Base-by-base conservation (phyloP, 768 basidiomycete genomes). In the Inosperma sp. region DNA sequence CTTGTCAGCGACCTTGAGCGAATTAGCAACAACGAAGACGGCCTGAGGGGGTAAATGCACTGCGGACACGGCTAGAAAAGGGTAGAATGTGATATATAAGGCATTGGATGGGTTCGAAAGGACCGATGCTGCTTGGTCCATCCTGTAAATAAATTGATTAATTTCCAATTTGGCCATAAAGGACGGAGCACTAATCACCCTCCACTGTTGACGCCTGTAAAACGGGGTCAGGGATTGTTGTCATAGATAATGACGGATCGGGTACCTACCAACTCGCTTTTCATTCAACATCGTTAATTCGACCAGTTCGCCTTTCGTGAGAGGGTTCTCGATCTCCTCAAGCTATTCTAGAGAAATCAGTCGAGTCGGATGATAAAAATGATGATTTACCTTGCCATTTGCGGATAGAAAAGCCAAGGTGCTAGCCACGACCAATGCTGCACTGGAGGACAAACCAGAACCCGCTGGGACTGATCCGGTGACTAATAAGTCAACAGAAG, bases 71-170 rank as follows among this genome's bases (percentile, higher is more conserved):
- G 72, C 61, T 9, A 95, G 79, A 12, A 70, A 67, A 1, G 92
- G 93, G 64, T 82, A 86, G 75, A 94, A 95, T 17, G 83, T 77
- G 57, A 93, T 84, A 62, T 87, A 87, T 26, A 90, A 77, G 0
- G 89, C 84, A 7, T 85, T 81, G 17, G 78, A 76, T 1, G 86
- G 73, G 21, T 78, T 73, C 13, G 82, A 86, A 56, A 94, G 84
- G 30, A 92, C 84, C 0, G 88, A 92, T 0, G 91, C 89, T 1
- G 91, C 86, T 74, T 93, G 91, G 65, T 95, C 93, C 86, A 94
- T 88, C 21, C 89, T 87, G 42, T 36, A 34, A 48, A 17, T 17
- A 26, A 4, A 5, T 50, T 49, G 5, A 19, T 48, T 56, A 58
- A 34, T 56, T 36, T 57, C 36, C 51, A 13, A 6, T 35, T 23